A percentile compares a stretch with the other conserved stretches of the same genome.
Conservation (phyloP, 2,329 filamentous ascomycete genomes). For the Rugonectria rugulosa region DNA sequence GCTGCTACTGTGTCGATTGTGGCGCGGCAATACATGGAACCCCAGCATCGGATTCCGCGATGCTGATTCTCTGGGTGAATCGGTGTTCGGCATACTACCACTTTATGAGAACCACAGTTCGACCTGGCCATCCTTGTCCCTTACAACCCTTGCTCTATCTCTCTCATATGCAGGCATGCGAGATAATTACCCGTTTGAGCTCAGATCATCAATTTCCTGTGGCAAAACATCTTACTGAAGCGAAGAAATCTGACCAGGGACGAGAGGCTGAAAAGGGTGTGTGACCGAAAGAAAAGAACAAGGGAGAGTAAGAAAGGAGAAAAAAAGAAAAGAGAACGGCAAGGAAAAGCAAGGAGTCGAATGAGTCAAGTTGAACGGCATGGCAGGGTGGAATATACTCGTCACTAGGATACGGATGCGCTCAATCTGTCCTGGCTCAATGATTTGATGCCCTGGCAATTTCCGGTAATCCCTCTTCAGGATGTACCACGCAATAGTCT, state of each 20-base stretch:
- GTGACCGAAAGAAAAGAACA: slow-evolving; percentile 6
- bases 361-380: background rate
- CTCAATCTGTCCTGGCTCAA: slow-evolving; percentile 8
- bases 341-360: slow-evolving; percentile 5
- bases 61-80: background rate
- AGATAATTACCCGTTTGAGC: slow-evolving; percentile 25
- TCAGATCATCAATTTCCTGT: background rate
- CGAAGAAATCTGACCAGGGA: background rate
- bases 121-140: too few relatives aligned
- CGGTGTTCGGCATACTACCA: slow-evolving; percentile 12
- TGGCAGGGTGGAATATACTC: background rate
- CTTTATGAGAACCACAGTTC: too few relatives aligned
- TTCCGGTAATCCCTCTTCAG: slow-evolving; percentile 23
- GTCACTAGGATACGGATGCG: slow-evolving; percentile 1
- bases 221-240: too few relatives aligned
- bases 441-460: slow-evolving; percentile 21
- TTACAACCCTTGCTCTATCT: too few relatives aligned
- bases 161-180: too few relatives aligned
- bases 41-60: background rate
- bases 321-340: slow-evolving; percentile 7
- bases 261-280: background rate
- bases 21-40: slow-evolving; percentile 15
- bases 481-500: slow-evolving; percentile 6
- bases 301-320: too few relatives aligned
- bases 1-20: slow-evolving; percentile 19